Conservation (phyloP, 306 rosid species). For the Cyamopsis tetragonoloba region DNA sequence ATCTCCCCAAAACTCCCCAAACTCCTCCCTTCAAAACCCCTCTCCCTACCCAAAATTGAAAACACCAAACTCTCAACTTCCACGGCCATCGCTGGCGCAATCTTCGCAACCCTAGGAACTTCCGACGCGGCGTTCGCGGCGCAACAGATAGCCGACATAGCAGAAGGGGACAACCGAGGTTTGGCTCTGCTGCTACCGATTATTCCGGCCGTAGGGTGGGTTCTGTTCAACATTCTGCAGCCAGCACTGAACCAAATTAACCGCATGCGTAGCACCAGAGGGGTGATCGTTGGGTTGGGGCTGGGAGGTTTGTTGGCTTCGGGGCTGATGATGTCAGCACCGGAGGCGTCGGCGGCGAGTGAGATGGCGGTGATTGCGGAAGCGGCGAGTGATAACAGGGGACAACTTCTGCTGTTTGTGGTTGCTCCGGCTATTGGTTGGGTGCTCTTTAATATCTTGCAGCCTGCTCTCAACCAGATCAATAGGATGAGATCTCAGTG, state of each 20-base stretch:
- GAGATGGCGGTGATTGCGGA: constrained; percentile 55
- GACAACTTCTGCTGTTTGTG: constrained; percentile 71
- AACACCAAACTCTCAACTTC: constrained; percentile 26
- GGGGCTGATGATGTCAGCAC: constrained; percentile 38
- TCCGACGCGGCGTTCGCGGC: constrained; percentile 67
- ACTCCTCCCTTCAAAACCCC: too few relatives aligned
- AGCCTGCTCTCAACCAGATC: constrained; percentile 90
- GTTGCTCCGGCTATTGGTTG: constrained; percentile 78
- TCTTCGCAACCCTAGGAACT: constrained; percentile 56
- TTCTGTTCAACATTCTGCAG: constrained; percentile 82
- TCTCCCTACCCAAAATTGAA: too few relatives aligned
- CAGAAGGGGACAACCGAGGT: constrained; percentile 88
- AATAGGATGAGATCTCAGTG: constrained; percentile 76
- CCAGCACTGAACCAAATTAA: constrained; percentile 88
- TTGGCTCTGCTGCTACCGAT: constrained; percentile 67
- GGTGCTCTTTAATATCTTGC: constrained; percentile 83
- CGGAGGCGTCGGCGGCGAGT: constrained; percentile 59
- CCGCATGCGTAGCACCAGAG: constrained; percentile 63
- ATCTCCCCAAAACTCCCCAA: constrained; percentile 62
- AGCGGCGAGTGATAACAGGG: constrained; percentile 55
- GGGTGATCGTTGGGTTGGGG: constrained; percentile 49
- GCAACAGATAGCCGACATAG: constrained; percentile 74
- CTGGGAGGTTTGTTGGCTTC: constrained; percentile 63
- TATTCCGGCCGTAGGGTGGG: constrained; percentile 85
- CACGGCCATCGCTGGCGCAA: constrained; percentile 76